Conservation (phyloP, 805 yeast species). For the Kurtzmaniella cleridarum region DNA sequence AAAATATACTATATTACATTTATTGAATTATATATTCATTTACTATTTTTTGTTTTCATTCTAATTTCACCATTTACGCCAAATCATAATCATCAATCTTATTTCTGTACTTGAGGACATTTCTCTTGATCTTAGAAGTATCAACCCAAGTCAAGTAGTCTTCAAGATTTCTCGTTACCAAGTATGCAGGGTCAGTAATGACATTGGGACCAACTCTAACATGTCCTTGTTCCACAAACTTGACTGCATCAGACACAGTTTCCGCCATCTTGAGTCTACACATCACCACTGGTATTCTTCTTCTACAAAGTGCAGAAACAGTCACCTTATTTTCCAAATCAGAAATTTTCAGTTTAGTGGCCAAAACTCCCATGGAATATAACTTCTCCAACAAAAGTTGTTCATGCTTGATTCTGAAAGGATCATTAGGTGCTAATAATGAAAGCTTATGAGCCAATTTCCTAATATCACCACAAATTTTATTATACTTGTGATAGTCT, state of each 20-base stretch:
- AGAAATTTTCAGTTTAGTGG: slow-evolving; percentile 85
- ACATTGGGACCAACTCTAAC: slow-evolving; percentile 96
- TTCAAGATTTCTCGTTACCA: slow-evolving; percentile 90
- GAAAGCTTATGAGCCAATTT: slow-evolving; percentile 84
- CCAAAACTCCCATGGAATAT: slow-evolving; percentile 79
- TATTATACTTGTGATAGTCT: slow-evolving; percentile 92
- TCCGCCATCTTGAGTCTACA: slow-evolving; percentile 92
- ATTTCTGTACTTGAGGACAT: slow-evolving; percentile 82
- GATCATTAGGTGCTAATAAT: slow-evolving; percentile 79
- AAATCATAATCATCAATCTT: slow-evolving; percentile 56
- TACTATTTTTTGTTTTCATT: not conserved
- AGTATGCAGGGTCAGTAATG: slow-evolving; percentile 90
- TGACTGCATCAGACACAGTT: slow-evolving; percentile 80
- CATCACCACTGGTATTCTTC: slow-evolving; percentile 93
- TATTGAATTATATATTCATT: no score
- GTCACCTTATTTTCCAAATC: slow-evolving; percentile 88
- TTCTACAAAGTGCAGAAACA: slow-evolving; percentile 86
- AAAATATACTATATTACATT: no score
- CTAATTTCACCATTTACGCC: slow-evolving; percentile 18
- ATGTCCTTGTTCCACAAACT: slow-evolving; percentile 93
- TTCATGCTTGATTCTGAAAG: slow-evolving; percentile 83
- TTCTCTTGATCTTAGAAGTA: slow-evolving; percentile 84
- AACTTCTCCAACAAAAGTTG: slow-evolving; percentile 82
- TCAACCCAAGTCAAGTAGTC: slow-evolving; percentile 99
- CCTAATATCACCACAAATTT: slow-evolving; percentile 85